Conservation (phyloP, 2,329 filamentous ascomycete species). For the Epichloe aotearoae region DNA sequence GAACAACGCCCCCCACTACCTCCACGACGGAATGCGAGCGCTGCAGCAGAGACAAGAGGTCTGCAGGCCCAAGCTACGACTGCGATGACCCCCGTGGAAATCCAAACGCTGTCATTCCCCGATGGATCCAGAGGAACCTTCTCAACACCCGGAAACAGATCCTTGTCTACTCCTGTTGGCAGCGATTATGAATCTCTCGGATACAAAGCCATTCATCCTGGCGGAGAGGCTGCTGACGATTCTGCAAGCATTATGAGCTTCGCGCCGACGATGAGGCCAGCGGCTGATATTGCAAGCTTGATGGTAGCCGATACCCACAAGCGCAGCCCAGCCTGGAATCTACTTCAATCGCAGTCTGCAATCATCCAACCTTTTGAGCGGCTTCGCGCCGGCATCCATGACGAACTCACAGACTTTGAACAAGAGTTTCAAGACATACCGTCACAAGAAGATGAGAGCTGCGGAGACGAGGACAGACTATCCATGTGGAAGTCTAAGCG, state of each 20-base stretch:
- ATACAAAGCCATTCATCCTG: constrained; percentile 16
- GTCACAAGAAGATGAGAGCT: constrained; percentile 29
- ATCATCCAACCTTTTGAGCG: constrained; percentile 48
- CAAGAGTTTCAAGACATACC: constrained; percentile 68
- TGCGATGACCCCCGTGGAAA: constrained; percentile 66
- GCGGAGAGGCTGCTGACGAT: constrained; percentile 42
- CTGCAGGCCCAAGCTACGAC: constrained; percentile 62
- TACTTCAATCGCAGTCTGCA: constrained; percentile 50
- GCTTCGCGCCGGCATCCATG: constrained; percentile 29
- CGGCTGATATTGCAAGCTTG: constrained; percentile 68
- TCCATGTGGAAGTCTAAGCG: constrained; percentile 77
- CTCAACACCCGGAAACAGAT: constrained; percentile 24
- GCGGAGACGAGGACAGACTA: constrained; percentile 46
- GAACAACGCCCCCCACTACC: constrained; percentile 41
- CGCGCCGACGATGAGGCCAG: constrained; percentile 47
- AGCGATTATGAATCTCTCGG: constrained; percentile 29
- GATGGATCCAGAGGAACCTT: constrained; percentile 57
- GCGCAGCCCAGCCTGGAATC: constrained; percentile 54
- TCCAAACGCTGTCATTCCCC: constrained; percentile 61
- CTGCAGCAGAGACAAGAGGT: constrained; percentile 24
- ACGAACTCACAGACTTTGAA: constrained; percentile 52
- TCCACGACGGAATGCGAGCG: constrained; percentile 31
- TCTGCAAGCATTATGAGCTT: constrained; percentile 53
- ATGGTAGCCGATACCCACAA: constrained; percentile 57
- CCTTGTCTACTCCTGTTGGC: constrained; percentile 23